Evolutionary conservation across 164 flowering plant species (phyloP), one percentile per base, ranked within the genome.

Genomic region (Kingdonia uniflora): DNA sequence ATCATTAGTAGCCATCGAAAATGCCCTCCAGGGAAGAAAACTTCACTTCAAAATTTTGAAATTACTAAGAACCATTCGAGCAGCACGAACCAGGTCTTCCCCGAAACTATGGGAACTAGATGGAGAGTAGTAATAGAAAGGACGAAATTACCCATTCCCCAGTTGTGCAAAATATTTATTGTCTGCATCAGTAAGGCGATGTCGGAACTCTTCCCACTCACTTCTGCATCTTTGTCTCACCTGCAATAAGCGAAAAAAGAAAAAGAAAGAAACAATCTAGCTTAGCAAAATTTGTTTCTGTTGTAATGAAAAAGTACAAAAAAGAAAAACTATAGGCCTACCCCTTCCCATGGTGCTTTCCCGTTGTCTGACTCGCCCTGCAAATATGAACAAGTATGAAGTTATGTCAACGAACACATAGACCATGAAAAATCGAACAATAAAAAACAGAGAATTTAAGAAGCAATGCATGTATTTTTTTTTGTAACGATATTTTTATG

Each of bases 321-420:
- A 1, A 48, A 23, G 16, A 40, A 22, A 22, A 37, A 21, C 46
- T 23, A 16, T 22, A 41, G 59, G 66, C 80, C 29, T 85, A 91
- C 98, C 85, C 95, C 96, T 77, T 84, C 68, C 98, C 95, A 82
- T 56, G 96, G 82, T 42, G 94, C 79, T 70, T 80, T 80, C 19
- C 98, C 96, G 17, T 71, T 64, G 49, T 78, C 77, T 2, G 94
- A 23, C 46, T 72, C 10, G 5, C 98, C 98, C 96, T 91, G 87
- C 47, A 56, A 72, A n/a, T 14, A 26, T 42, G 38, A 23, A 11
- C 47, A 33, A 24, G 24, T 35, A 26, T 26, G 15, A n/a, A 46
- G 38, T 21, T 13, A 42, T 25, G 41, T 14, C n/a, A 29, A 49
- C 15, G 19, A 4, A 14, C 6, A 40, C 56, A 29, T 5, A 7